Evolutionary conservation across 371 early-diverging fungal species (phyloP).

Genomic region (Mucor irregularis): DNA sequence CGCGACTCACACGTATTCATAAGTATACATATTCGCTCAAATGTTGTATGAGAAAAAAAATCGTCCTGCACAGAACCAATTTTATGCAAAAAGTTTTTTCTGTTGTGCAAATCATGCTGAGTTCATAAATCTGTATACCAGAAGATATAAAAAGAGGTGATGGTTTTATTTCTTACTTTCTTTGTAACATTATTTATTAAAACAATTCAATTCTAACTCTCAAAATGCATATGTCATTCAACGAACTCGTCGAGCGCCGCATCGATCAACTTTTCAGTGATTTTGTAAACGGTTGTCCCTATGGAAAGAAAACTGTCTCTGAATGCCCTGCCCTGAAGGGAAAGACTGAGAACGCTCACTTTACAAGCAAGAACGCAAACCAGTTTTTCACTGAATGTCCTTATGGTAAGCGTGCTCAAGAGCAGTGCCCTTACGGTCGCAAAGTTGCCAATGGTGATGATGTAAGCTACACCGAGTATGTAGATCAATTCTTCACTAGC

Average conservation of each 20-base stretch:
- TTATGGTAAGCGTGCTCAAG: constrained; percentile 3
- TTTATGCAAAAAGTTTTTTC: no score
- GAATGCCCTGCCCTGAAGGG: constrained; percentile 3
- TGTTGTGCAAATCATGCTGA: no score
- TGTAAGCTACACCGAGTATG: neutral
- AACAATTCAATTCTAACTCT: no score
- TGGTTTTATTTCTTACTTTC: no score
- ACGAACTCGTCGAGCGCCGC: constrained; percentile 11
- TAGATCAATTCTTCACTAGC: neutral
- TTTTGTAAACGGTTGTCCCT: constrained; percentile 15
- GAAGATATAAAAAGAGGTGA: no score
- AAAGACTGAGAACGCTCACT: neutral
- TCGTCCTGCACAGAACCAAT: no score
- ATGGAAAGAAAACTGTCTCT: constrained; percentile 12
- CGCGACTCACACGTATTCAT: no score
- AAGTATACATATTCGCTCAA: no score
- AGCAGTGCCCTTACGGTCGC: constrained; percentile 11
- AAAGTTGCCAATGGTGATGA: neutral
- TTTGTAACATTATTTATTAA: no score
- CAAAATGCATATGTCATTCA: no score
- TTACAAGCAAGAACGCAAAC: constrained; percentile 4
- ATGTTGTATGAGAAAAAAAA: no score
- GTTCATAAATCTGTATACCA: no score
- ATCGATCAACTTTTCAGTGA: constrained; percentile 6
- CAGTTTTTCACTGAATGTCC: constrained; percentile 16